Evolutionary conservation across 768 basidiomycete genomes (phyloP).

Genomic region (Termitomyces sp.): DNA sequence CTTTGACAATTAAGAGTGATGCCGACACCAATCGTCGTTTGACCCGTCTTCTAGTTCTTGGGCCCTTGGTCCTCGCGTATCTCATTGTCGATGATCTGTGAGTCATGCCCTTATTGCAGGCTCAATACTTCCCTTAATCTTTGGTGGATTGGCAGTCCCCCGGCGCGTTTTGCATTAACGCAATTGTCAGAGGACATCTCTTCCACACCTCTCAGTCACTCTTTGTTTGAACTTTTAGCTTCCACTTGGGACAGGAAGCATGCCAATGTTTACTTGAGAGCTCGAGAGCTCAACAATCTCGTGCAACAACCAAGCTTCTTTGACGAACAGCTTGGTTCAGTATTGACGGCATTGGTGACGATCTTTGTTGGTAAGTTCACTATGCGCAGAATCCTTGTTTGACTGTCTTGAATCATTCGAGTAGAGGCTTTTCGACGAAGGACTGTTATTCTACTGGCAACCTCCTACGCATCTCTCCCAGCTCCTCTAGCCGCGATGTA

Average conservation of each 20-base stretch:
- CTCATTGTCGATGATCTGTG: constrained; percentile 63
- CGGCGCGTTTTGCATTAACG: constrained; percentile 54
- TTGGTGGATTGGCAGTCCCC: constrained; percentile 38
- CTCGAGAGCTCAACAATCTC: constrained; percentile 36
- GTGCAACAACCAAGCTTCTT: constrained; percentile 42
- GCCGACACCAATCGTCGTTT: constrained; percentile 34
- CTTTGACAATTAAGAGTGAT: constrained; percentile 22
- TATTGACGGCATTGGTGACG: constrained; percentile 42
- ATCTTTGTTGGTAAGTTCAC: constrained; percentile 50
- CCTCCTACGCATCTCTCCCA: constrained; percentile 64
- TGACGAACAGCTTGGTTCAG: constrained; percentile 40
- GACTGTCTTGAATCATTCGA: constrained; percentile 1
- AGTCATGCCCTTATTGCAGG: background rate
- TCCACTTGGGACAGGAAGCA: constrained; percentile 56
- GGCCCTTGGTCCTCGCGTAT: constrained; percentile 64
- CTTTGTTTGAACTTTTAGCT: constrained; percentile 43
- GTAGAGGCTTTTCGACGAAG: constrained; percentile 58
- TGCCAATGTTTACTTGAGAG: constrained; percentile 49
- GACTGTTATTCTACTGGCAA: constrained; percentile 53
- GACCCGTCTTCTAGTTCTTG: constrained; percentile 49
- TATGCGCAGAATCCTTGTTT: background rate
- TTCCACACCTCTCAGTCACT: constrained; percentile 41
- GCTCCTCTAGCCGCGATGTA: constrained; percentile 52
- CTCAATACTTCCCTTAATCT: background rate
- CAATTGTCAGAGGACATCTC: constrained; percentile 51